Conservation (phyloP, 495 filamentous ascomycete species). For the Talaromyces liani region DNA sequence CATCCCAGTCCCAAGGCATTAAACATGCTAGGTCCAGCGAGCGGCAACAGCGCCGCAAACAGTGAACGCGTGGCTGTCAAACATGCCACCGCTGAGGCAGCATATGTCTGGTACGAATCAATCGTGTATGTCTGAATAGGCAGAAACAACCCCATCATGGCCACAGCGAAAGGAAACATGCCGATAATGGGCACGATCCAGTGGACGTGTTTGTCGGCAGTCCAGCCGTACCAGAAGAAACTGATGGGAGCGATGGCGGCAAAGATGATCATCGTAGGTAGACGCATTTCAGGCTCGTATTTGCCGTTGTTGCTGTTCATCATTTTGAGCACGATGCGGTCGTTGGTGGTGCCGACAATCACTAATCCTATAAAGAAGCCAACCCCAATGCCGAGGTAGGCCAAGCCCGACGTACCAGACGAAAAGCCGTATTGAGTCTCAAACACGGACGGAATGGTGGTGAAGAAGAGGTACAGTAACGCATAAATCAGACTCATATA, state of each 20-base stretch:
- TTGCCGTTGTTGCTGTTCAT: slow-evolving; percentile 45
- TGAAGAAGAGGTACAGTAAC: slow-evolving; percentile 59
- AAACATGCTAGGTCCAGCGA: slow-evolving; percentile 59
- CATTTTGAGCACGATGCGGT: slow-evolving; percentile 46
- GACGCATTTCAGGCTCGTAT: slow-evolving; percentile 57
- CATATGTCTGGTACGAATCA: slow-evolving; percentile 28
- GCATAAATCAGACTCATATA: slow-evolving; percentile 61
- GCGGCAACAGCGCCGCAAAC: slow-evolving; percentile 53
- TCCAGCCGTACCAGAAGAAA: slow-evolving; percentile 29
- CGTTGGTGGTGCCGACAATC: slow-evolving; percentile 46
- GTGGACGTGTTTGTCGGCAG: slow-evolving; percentile 17
- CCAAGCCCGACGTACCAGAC: slow-evolving; percentile 47
- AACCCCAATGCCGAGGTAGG: slow-evolving; percentile 53
- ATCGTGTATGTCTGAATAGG: slow-evolving; percentile 29
- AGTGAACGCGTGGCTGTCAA: slow-evolving; percentile 49
- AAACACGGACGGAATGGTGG: slow-evolving; percentile 62
- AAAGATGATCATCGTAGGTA: slow-evolving; percentile 54
- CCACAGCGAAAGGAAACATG: slow-evolving; percentile 17
- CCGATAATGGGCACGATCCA: slow-evolving; percentile 34
- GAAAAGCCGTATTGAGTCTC: slow-evolving; percentile 47
- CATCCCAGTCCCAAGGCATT: slow-evolving; percentile 51
- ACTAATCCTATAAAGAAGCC: slow-evolving; percentile 45
- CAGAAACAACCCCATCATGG: slow-evolving; percentile 20
- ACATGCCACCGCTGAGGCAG: slow-evolving; percentile 54
- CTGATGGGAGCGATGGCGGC: slow-evolving; percentile 30